Base-by-base conservation (phyloP, 768 basidiomycete genomes). In the Naganishia onofrii region DNA sequence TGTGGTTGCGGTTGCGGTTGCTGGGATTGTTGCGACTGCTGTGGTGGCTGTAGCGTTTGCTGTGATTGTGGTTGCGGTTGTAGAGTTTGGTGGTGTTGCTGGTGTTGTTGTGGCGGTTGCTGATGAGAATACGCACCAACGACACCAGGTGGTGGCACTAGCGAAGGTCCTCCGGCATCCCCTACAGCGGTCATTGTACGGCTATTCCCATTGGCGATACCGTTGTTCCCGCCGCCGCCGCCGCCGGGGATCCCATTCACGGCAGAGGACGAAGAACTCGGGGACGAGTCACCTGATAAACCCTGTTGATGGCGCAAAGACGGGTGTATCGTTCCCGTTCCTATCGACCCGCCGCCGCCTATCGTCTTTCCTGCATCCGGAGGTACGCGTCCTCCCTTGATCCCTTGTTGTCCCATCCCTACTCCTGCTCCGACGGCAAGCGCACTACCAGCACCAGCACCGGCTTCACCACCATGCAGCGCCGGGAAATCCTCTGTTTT, bases 1-100 rank as follows among this genome's bases (percentile, higher is more conserved):
- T 82, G 71, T 53, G 15, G 55, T 38, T 36, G 67, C 17, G n/a
- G 66, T 17, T 51, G 70, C 17, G n/a, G 66, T 17, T 51, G 70
- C 6, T 57, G 55, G 13, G 54, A 67, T 32, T 15, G 65, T 1
- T 53, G 28, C 29, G 42, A 10, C 15, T 58, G 70, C 6, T 66
- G 55, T 13, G 29, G 65, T 8, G 46, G 46, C 10, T 66, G 65
- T 31, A 26, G 46, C 31, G 9, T 15, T 42, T 15, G 48, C 31
- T 52, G 65, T 42, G 42, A 6, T n/a, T 26, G 36, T 53, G 9
- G 44, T 66, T 26, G 65, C 34, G 29, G 34, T n/a, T 42, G 34
- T 66, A n/a, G n/a, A n/a, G n/a, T n/a, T n/a, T n/a, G n/a, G n/a
- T n/a, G n/a, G n/a, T n/a, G n/a, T n/a, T n/a, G n/a, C n/a, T n/a